Base-by-base conservation (phyloP, 495 filamentous ascomycete species). In the Geopyxis carbonaria region DNA sequence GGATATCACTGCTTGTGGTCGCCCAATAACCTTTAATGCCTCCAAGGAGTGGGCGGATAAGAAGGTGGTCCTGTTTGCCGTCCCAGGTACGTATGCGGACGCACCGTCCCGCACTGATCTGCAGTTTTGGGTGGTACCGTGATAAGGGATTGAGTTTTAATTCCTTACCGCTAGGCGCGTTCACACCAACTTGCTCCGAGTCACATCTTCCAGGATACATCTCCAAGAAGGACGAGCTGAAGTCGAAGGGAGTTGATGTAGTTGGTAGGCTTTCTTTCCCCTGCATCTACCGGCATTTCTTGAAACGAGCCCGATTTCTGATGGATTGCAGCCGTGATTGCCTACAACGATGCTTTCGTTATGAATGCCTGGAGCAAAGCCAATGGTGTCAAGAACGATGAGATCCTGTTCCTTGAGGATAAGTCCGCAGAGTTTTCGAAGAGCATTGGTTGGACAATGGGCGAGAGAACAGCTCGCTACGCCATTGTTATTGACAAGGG, bases 351-450 rank as follows among this genome's bases (percentile, higher is more conserved):
- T 67, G 68, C 75, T 37, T 92, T 69, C 59, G 86, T 95, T 53
- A 92, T 92, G 82, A 74, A 72, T 55, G 87, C 87, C 38, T 95
- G 87, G 87, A 78, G 75, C 57, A 93, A 93, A 72, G 87, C 85
- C 48, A 92, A 93, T 64, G 69, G 68, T 23, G 69, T 91, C 52
- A 79, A 73, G 56, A 71, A 72, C 33, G 76, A 91, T 39, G 71
- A 76, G 45, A 82, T 91, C 51, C 70, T 89, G 46, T 93, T 95
- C 72, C 72, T 89, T 51, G 75, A 73, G 45, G 87, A 95, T 59
- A 62, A 70, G 50, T 76, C 73, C 40, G 68, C 71, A 46, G 67
- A 66, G 44, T 93, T 93, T 68, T 78, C 76, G 62, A 75, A 77
- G 66, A 67, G 65, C 52, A 69, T 87, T 46, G 85, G 80, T 59